Percentiles rank a stretch among this genome's conserved stretches.
Evolutionary conservation across 2,329 filamentous ascomycete species (phyloP).

Genomic region (Paraphoma sp.): DNA sequence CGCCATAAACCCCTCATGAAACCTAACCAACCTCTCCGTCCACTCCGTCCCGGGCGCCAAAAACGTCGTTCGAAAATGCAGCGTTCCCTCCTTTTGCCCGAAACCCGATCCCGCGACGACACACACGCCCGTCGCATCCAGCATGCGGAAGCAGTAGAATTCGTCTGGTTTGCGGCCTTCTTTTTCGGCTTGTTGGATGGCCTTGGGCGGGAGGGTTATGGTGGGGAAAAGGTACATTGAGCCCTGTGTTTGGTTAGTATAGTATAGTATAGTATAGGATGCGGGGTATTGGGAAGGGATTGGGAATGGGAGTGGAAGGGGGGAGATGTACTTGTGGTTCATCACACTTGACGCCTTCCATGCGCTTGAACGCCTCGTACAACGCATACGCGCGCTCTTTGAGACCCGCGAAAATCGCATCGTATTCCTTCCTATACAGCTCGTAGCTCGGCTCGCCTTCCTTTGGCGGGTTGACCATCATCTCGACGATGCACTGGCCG

Average conservation of each 20-base stretch:
- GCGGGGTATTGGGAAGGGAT: too few relatives aligned
- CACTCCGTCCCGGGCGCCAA: slow-evolving; percentile 95
- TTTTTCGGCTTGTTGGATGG: slow-evolving; percentile 73
- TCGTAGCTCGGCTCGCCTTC: slow-evolving; percentile 82
- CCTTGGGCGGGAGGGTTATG: slow-evolving; percentile 79
- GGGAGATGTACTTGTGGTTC: slow-evolving; percentile 68
- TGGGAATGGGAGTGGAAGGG: slow-evolving; percentile 5
- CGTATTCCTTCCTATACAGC: slow-evolving; percentile 86
- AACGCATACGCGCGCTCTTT: slow-evolving; percentile 81
- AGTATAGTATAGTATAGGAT: too few relatives aligned
- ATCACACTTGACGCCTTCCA: slow-evolving; percentile 95
- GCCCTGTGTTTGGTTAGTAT: too few relatives aligned
- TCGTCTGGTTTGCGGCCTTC: slow-evolving; percentile 83
- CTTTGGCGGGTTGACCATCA: slow-evolving; percentile 96
- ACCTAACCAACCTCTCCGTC: slow-evolving; percentile 85
- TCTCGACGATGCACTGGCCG: slow-evolving; percentile 93
- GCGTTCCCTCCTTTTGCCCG: slow-evolving; percentile 86
- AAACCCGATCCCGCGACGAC: slow-evolving; percentile 93
- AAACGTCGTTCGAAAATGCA: slow-evolving; percentile 97
- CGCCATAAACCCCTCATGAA: slow-evolving; percentile 90
- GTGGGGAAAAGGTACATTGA: slow-evolving; percentile 99
- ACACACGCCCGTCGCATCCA: slow-evolving; percentile 94
- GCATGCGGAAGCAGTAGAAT: slow-evolving; percentile 89
- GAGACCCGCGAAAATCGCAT: slow-evolving; percentile 79
- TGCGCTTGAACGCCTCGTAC: slow-evolving; percentile 87